phyloP scores from a whole-genome alignment of 176 grass and related monocot species.

The Oryza punctata region DNA sequence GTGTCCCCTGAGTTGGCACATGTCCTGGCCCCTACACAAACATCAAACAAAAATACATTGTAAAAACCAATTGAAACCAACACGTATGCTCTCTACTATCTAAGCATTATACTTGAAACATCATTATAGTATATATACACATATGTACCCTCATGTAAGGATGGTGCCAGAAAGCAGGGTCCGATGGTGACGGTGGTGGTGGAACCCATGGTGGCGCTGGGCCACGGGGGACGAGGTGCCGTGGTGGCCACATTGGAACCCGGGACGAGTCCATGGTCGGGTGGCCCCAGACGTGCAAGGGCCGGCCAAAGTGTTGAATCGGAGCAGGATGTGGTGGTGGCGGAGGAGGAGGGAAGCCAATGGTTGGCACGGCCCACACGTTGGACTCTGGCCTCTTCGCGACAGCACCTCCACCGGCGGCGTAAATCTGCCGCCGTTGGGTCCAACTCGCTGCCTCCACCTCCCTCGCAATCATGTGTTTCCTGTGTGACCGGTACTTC shows the following conservation, averaged over 20 bases:
- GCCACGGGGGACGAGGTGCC: constrained; percentile 34
- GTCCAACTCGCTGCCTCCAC: constrained; percentile 73
- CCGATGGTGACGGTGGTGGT: constrained; percentile 15
- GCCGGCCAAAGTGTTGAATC: constrained; percentile 47
- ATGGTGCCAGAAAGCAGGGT: constrained; percentile 68
- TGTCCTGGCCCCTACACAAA: constrained; percentile 39
- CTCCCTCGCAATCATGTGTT: constrained; percentile 75
- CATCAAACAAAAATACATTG: neutral
- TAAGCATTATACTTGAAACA: neutral
- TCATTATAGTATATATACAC: neutral
- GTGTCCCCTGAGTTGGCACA: constrained; percentile 48
- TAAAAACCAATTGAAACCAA: neutral
- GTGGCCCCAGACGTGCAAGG: constrained; percentile 77
- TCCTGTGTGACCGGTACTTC: constrained; percentile 93
- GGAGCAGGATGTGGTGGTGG: neutral
- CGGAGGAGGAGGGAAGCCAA: constrained; percentile 51
- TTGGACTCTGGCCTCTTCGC: constrained; percentile 50
- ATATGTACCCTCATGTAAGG: constrained; percentile 55
- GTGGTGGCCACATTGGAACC: constrained; percentile 62
- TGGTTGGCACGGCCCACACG: constrained; percentile 64
- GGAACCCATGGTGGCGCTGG: constrained; percentile 42
- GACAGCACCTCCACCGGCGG: neutral
- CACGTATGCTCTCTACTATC: neutral
- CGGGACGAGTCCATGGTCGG: constrained; percentile 47
- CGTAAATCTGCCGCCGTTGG: constrained; percentile 58